Evolutionary conservation across 306 rosid genomes (phyloP), one percentile per base, ranked within the genome.

Genomic region (Macrotyloma uniflorum): DNA sequence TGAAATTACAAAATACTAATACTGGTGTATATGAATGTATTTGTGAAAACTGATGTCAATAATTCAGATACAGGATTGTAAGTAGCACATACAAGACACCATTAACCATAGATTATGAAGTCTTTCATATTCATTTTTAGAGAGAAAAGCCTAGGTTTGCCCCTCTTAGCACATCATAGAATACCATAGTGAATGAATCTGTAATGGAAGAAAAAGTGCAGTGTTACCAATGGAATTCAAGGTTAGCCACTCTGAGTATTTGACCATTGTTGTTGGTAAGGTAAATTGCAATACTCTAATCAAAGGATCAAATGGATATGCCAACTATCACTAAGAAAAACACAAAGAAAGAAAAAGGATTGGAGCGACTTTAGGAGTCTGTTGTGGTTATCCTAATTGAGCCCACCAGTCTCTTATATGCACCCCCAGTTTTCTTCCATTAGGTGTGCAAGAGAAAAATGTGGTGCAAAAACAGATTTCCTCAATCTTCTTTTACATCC

Each of bases 21-120:
- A 62, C 24, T 50, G 61, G 64, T 68, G 6, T 58, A 67, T 40
- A 47, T 57, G 71, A 36, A 69, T 74, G 74, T 53, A 74, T 19
- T 43, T 43, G 24, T 49, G 66, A 22, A 62, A 42, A 54, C 43
- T 63, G 53, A n/a, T 84, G 67, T 40, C 32, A 26, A 19, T 62
- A 61, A 38, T 61, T 59, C 6, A 46, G 67, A 72, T 69, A 40
- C 38, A 70, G 59, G 79, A 70, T 65, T 80, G 33, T 67, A 67
- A 54, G 79, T 70, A 70, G 79, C 67, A 79, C 24, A 13, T 51
- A 47, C 9, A 73, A 58, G 47, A 33, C 42, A 45, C 32, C 35
- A 16, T 47, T 83, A 74, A 46, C 47, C 49, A 40, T 71, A 77
- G 70, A 57, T 16, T 40, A 33, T 45, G 70, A 72, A 40, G 61